These are phyloP conservation scores for Helianthus tuberosus DNA, from an alignment of 129 eudicot species.

Conservation along the genomic window DNA sequence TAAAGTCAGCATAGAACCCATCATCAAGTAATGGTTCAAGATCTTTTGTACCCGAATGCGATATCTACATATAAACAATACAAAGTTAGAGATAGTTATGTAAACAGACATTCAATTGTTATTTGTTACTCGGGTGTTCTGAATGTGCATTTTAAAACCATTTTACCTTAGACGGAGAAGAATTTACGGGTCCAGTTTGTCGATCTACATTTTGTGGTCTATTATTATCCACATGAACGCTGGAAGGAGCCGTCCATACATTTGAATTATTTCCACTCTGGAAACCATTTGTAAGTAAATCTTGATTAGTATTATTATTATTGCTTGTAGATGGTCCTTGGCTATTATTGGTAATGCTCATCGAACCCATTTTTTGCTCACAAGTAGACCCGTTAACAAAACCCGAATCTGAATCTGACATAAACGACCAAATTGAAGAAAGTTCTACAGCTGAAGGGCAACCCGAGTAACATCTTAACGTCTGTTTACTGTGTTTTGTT, in stretches of 20 bases:
- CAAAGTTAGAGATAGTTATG: too few species aligned
- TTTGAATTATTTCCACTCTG: conserved; percentile 23
- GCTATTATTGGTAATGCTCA: conserved; percentile 56
- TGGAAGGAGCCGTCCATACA: conserved; percentile 22
- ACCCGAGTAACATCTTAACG: conserved; percentile 61
- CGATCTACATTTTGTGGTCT: conserved; percentile 11
- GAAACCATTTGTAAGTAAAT: conserved; percentile 10
- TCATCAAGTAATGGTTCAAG: conserved; percentile 32
- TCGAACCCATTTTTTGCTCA: conserved; percentile 59
- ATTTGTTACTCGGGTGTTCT: too few species aligned
- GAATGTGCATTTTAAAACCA: too few species aligned
- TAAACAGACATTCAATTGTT: too few species aligned
- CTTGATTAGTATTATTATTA: conserved; percentile 21
- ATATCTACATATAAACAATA: conserved; percentile 32
- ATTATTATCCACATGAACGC: conserved; percentile 14
- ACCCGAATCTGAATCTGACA: conserved; percentile 35
- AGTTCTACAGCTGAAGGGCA: conserved; percentile 76
- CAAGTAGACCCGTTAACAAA: conserved; percentile 43
- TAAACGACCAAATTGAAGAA: conserved; percentile 63
- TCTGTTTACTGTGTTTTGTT: conserved; percentile 49
- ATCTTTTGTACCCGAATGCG: conserved; percentile 35
- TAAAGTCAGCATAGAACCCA: conserved; percentile 38
- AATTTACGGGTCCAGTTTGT: conserved; percentile 27
- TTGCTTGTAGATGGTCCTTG: conserved; percentile 22
- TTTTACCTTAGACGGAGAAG: conserved; percentile 34